phyloP scores from a whole-genome alignment of 1,139 yeast species.

The Hyphopichia fennica region DNA sequence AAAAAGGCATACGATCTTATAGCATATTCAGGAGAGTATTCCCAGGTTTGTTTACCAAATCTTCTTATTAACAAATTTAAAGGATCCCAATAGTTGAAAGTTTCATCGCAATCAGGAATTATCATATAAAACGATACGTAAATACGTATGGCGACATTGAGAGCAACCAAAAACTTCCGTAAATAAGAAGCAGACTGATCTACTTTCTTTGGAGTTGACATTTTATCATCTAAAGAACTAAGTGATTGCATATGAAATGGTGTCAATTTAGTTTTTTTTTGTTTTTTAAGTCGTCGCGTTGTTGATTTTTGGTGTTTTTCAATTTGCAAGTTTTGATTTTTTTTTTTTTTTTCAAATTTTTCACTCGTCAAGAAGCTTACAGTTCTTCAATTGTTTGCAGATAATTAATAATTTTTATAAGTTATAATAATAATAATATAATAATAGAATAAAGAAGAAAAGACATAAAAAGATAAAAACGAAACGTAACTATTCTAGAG shows the following conservation, averaged over 20 bases:
- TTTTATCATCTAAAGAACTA: neutral
- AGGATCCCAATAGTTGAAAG: conserved; percentile 93
- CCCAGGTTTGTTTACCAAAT: conserved; percentile 96
- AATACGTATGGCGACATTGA: conserved; percentile 38
- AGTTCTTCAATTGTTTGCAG: too few relatives aligned
- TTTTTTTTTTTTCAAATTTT: too few relatives aligned
- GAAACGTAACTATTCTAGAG: too few relatives aligned
- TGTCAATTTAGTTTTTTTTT: too few relatives aligned
- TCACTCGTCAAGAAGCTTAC: too few relatives aligned
- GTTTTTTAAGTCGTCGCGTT: too few relatives aligned
- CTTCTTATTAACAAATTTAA: conserved; percentile 73
- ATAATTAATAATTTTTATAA: too few relatives aligned
- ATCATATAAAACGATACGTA: conserved; percentile 58
- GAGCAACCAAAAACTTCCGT: conserved; percentile 14
- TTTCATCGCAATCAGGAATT: conserved; percentile 84
- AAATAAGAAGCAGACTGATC: neutral
- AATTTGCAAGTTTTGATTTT: too few relatives aligned
- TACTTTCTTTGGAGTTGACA: neutral
- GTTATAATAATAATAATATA: too few relatives aligned
- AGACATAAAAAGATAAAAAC: too few relatives aligned
- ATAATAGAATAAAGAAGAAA: too few relatives aligned
- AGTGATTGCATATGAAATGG: neutral
- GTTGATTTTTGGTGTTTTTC: too few relatives aligned
- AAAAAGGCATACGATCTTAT: conserved; percentile 84
- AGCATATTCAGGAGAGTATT: conserved; percentile 87